phyloP scores from a whole-genome alignment of 2,329 filamentous ascomycete genomes.

The Aspergillus sp. region DNA sequence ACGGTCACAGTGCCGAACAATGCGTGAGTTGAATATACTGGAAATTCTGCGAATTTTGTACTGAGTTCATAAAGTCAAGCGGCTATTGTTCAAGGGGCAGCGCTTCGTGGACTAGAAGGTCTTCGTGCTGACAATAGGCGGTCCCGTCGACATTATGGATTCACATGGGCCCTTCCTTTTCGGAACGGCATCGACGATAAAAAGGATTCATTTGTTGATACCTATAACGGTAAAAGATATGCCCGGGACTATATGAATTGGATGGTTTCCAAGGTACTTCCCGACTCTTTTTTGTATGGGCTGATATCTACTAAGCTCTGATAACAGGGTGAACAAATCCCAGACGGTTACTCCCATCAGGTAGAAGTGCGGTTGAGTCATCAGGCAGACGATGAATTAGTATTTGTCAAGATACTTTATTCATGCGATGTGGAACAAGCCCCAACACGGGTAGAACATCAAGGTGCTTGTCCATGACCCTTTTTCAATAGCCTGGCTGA shows the following conservation, averaged over 20 bases:
- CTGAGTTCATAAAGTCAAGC: conserved; percentile 1
- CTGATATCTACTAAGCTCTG: not conserved
- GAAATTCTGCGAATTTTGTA: no score
- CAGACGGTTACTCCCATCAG: no score
- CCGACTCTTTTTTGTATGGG: fast-evolving
- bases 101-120: conserved; percentile 8
- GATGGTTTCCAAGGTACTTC: conserved; percentile 1
- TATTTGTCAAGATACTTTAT: no score
- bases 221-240: not conserved
- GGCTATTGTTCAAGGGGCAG: conserved; percentile 10
- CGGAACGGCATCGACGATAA: not conserved
- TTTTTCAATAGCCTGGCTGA: not conserved
- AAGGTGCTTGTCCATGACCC: not conserved
- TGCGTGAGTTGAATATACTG: not conserved
- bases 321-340: not conserved
- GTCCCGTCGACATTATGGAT: conserved; percentile 11
- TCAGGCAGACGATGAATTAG: fast-evolving
- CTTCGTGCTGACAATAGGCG: not conserved
- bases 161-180: not conserved
- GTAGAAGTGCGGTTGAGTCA: fast-evolving
- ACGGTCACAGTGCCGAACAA: conserved; percentile 7
- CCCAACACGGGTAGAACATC: not conserved
- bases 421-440: no score
- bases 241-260: not conserved
- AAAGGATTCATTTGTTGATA: not conserved